Evolutionary conservation across 2,329 filamentous ascomycete genomes (phyloP).

Genomic region (Botrytis pseudocinerea): DNA sequence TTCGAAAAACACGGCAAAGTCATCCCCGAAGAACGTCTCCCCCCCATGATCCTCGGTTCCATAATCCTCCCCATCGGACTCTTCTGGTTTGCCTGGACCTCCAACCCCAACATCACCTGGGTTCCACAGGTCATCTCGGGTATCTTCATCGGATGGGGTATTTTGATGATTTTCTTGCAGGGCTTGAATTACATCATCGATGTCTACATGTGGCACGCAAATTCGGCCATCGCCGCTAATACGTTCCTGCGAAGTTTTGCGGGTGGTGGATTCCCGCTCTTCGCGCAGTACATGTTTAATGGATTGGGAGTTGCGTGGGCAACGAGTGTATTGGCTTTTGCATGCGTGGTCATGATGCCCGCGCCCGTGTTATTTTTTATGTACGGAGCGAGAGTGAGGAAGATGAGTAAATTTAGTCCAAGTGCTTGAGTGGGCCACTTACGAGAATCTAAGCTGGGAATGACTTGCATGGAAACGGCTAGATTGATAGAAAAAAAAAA

Average conservation of each 20-base stretch:
- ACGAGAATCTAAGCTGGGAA: background rate
- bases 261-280: slow-evolving; percentile 60
- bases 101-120: slow-evolving; percentile 57
- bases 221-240: slow-evolving; percentile 61
- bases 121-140: slow-evolving; percentile 63
- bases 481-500: background rate
- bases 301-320: slow-evolving; percentile 45
- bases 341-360: slow-evolving; percentile 5
- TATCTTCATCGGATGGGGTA: slow-evolving; percentile 68
- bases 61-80: slow-evolving; percentile 64
- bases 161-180: slow-evolving; percentile 42
- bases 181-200: slow-evolving; percentile 54
- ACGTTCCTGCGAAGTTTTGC: slow-evolving; percentile 57
- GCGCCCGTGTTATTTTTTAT: slow-evolving; percentile 14
- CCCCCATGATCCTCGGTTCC: slow-evolving; percentile 60
- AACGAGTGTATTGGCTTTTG: slow-evolving; percentile 38
- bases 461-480: background rate
- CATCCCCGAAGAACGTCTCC: slow-evolving; percentile 66
- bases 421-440: background rate
- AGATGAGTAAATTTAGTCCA: slow-evolving; percentile 48
- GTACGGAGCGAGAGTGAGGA: slow-evolving; percentile 24
- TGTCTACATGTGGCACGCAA: slow-evolving; percentile 54
- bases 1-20: slow-evolving; percentile 65
- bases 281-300: slow-evolving; percentile 55
- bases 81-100: slow-evolving; percentile 77